Conservation (phyloP, 1,284 basidiomycete genomes). For the Grifola frondosa region DNA sequence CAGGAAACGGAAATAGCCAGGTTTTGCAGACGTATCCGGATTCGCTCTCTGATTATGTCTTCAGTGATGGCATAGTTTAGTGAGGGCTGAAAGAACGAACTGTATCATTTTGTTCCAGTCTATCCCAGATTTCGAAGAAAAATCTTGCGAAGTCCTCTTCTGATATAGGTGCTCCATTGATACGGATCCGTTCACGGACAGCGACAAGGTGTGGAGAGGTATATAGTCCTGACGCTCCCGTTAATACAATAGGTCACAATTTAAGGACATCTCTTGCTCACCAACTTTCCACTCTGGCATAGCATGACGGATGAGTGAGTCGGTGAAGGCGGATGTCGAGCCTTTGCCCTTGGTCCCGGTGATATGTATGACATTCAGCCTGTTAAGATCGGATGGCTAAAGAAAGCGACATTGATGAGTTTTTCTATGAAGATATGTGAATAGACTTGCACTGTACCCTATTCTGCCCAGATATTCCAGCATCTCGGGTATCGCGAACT, state of each 20-base stretch:
- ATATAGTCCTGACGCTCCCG: conserved; percentile 70
- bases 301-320: conserved; percentile 68
- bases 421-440: conserved; percentile 6
- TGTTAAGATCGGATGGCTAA: conserved; percentile 82
- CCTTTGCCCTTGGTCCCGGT: conserved; percentile 99
- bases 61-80: conserved; percentile 9
- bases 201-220: conserved; percentile 97
- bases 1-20: conserved; percentile 93
- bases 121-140: conserved; percentile 98
- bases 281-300: conserved; percentile 74
- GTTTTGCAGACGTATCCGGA: conserved; percentile 67
- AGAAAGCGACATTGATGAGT: conserved; percentile 12
- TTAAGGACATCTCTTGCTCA: conserved; percentile 27
- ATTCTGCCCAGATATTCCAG: conserved; percentile 86
- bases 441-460: conserved; percentile 74
- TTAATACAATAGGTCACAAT: background rate
- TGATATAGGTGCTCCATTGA: conserved; percentile 88
- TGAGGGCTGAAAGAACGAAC: conserved; percentile 37
- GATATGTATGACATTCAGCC: conserved; percentile 92
- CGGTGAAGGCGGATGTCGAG: conserved; percentile 91
- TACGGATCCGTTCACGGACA: conserved; percentile 92
- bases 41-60: conserved; percentile 45
- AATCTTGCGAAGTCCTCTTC: conserved; percentile 88
- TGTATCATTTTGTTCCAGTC: conserved; percentile 66
- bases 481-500: conserved; percentile 86